phyloP scores from a whole-genome alignment of 2,329 filamentous ascomycete species.

The Hansfordia pulvinata region DNA sequence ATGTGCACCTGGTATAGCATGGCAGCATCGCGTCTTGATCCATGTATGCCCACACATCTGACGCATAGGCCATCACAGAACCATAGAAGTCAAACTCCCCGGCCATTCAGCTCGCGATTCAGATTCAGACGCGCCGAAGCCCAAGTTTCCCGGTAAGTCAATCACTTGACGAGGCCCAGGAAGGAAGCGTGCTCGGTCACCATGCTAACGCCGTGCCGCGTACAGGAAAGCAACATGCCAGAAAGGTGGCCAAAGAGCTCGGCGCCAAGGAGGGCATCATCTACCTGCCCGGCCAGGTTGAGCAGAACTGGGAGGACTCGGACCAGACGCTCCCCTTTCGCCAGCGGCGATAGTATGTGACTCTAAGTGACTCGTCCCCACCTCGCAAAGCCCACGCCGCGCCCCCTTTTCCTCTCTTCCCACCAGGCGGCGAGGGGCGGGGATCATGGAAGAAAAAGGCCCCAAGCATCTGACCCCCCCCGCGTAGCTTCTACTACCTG shows the following conservation, averaged over 20 bases:
- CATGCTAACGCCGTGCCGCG: conserved; percentile 1
- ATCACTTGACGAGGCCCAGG: conserved; percentile 1
- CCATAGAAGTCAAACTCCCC: conserved; percentile 12
- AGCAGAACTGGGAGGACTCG: conserved; percentile 40
- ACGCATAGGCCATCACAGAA: not conserved
- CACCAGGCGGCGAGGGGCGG: too few relatives aligned
- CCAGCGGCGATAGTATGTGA: conserved; percentile 48
- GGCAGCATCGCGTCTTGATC: not conserved
- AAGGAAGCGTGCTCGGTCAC: conserved; percentile 1
- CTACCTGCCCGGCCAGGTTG: conserved; percentile 38
- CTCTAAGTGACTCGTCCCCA: too few relatives aligned
- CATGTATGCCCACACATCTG: not conserved
- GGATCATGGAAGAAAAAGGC: too few relatives aligned
- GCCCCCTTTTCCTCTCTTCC: too few relatives aligned
- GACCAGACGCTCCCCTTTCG: conserved; percentile 42
- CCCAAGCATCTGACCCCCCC: too few relatives aligned
- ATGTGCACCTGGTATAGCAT: conserved; percentile 12
- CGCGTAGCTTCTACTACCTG: conserved; percentile 50
- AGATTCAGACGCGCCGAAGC: conserved; percentile 8
- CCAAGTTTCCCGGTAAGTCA: conserved; percentile 22
- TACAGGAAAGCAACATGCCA: conserved; percentile 41
- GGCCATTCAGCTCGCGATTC: conserved; percentile 24
- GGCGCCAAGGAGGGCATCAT: conserved; percentile 35
- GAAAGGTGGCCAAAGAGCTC: conserved; percentile 38
- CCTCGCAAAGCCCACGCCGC: too few relatives aligned